phyloP scores from a whole-genome alignment of 2,329 filamentous ascomycete genomes.

The Fusarium brachygibbosum region DNA sequence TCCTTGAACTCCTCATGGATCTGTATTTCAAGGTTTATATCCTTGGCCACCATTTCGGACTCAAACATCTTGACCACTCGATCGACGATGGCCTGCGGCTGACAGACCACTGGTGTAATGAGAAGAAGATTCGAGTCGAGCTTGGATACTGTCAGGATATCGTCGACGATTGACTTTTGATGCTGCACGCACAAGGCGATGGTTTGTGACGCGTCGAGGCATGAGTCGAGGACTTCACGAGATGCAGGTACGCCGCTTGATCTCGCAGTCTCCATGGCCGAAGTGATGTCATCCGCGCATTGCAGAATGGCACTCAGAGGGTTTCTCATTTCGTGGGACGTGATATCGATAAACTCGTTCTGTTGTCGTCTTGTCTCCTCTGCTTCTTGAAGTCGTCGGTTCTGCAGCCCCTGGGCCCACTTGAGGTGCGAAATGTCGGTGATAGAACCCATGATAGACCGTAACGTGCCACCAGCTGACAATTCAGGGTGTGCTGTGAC shows the following conservation, averaged over 20 bases:
- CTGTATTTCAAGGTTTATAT: slow-evolving; percentile 73
- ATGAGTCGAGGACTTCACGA: slow-evolving; percentile 64
- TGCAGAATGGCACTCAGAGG: slow-evolving; percentile 78
- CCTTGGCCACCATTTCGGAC: slow-evolving; percentile 75
- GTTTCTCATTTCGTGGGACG: slow-evolving; percentile 78
- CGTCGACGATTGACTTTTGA: slow-evolving; percentile 81
- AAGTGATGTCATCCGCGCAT: slow-evolving; percentile 76
- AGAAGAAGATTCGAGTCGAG: slow-evolving; percentile 79
- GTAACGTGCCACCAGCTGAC: slow-evolving; percentile 51
- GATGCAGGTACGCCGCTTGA: not conserved
- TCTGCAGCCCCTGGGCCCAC: slow-evolving; percentile 57
- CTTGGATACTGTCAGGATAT: slow-evolving; percentile 78
- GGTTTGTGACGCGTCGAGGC: slow-evolving; percentile 78
- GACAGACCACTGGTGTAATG: slow-evolving; percentile 75
- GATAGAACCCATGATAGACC: slow-evolving; percentile 58
- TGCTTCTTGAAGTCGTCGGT: slow-evolving; percentile 54
- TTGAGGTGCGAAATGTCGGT: slow-evolving; percentile 61
- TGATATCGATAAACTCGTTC: slow-evolving; percentile 79
- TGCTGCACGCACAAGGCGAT: slow-evolving; percentile 82
- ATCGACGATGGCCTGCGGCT: slow-evolving; percentile 74
- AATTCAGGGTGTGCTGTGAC: slow-evolving; percentile 55
- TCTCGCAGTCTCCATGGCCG: slow-evolving; percentile 51
- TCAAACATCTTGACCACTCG: slow-evolving; percentile 81
- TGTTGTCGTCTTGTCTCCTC: slow-evolving; percentile 62
- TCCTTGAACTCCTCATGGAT: slow-evolving; percentile 70